Percentiles rank a stretch among this genome's conserved stretches.
Evolutionary conservation across 345 rosid species (phyloP).

Genomic region (Citrus unshiu): DNA sequence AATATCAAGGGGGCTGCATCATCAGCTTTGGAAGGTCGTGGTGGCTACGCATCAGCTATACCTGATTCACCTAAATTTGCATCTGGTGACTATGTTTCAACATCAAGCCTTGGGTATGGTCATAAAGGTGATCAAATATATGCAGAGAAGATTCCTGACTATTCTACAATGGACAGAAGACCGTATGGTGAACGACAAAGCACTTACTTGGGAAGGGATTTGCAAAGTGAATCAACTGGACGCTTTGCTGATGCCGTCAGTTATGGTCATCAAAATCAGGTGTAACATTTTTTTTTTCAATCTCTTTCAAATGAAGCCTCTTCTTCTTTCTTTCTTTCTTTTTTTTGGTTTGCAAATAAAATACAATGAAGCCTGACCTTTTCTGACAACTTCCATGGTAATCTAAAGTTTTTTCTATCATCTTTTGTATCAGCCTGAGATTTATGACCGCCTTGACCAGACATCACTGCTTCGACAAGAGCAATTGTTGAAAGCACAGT

Average conservation of each 20-base stretch:
- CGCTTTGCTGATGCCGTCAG: conserved; percentile 69
- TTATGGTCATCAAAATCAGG: conserved; percentile 82
- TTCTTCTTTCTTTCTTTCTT: neutral
- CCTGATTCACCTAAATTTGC: conserved; percentile 79
- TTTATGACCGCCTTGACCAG: conserved; percentile 78
- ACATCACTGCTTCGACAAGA: conserved; percentile 81
- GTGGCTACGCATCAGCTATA: conserved; percentile 57
- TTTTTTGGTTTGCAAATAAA: neutral
- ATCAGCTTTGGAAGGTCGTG: conserved; percentile 64
- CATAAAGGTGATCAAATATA: conserved; percentile 68
- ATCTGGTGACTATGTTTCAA: conserved; percentile 60
- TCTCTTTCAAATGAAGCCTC: neutral
- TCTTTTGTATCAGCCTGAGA: conserved; percentile 51
- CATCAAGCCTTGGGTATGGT: conserved; percentile 68
- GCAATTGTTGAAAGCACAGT: conserved; percentile 67
- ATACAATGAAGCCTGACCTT: neutral
- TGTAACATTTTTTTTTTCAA: conserved; percentile 14
- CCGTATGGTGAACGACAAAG: conserved; percentile 71
- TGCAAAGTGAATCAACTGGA: conserved; percentile 61
- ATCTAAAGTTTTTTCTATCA: neutral
- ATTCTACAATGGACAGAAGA: conserved; percentile 64
- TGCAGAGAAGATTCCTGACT: conserved; percentile 71
- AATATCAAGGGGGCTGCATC: conserved; percentile 47
- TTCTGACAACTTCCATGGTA: neutral
- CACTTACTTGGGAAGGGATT: conserved; percentile 65